A percentile compares a stretch with the other conserved stretches of the same genome.
Conservation (phyloP, 768 basidiomycete species). For the Clitopilus hobsonii region DNA sequence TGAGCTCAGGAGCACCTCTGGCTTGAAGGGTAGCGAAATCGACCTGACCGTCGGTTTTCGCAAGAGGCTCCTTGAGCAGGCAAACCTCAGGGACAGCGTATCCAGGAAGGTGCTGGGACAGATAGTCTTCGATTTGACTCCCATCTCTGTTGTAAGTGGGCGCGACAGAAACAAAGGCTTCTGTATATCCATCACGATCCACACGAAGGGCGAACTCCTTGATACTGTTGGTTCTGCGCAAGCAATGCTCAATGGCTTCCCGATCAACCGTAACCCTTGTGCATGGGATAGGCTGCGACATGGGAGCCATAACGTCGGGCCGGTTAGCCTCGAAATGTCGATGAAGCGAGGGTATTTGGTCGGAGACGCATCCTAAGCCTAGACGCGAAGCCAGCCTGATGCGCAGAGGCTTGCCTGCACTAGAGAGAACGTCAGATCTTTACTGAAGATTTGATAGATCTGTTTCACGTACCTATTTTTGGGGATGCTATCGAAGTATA, state of each 20-base stretch:
- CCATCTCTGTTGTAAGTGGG: slow-evolving; percentile 12
- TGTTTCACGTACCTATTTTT: slow-evolving; percentile 29
- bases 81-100: slow-evolving; percentile 36
- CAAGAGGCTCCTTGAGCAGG: slow-evolving; percentile 21
- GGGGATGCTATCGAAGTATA: slow-evolving; percentile 44
- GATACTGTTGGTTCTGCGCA: slow-evolving; percentile 24
- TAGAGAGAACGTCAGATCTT: slow-evolving; percentile 6
- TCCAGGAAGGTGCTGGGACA: slow-evolving; percentile 27
- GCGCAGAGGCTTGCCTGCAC: slow-evolving; percentile 42
- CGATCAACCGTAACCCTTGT: slow-evolving; percentile 24
- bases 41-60: slow-evolving; percentile 16
- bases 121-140: slow-evolving; percentile 12
- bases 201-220: slow-evolving; percentile 29
- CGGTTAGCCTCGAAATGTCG: slow-evolving; percentile 38
- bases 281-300: slow-evolving; percentile 35
- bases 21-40: slow-evolving; percentile 28
- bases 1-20: slow-evolving; percentile 22
- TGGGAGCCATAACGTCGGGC: slow-evolving; percentile 24
- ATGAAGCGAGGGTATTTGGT: slow-evolving; percentile 24
- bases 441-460: background rate
- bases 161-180: slow-evolving; percentile 32
- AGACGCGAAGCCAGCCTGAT: slow-evolving; percentile 38
- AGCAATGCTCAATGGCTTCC: slow-evolving; percentile 18
- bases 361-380: slow-evolving; percentile 30
- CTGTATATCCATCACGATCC: slow-evolving; percentile 25